These are phyloP conservation scores for Alternaria novae-zelandiae DNA, from an alignment of 2,329 filamentous ascomycete species.

Conservation along the genomic window DNA sequence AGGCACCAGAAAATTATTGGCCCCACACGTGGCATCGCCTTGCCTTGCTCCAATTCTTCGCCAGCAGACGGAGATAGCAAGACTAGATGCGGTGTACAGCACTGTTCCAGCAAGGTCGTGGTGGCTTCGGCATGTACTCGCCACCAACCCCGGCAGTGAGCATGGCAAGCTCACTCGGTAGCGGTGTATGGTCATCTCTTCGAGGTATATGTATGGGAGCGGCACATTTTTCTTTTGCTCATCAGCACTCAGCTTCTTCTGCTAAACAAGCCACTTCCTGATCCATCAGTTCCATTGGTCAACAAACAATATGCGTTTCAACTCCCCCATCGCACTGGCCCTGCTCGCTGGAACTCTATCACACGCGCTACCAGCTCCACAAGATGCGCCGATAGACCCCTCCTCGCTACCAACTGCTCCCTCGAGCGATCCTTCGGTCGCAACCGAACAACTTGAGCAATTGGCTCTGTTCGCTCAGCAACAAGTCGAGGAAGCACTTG, in stretches of 20 bases:
- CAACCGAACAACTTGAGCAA: constrained; percentile 32
- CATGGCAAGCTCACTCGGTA: neutral
- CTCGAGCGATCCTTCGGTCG: constrained; percentile 28
- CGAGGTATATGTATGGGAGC: neutral
- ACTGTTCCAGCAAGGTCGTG: constrained; percentile 2
- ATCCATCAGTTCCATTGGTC: neutral
- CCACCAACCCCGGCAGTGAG: constrained; percentile 6
- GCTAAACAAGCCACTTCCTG: neutral
- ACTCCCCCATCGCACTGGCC: constrained; percentile 26
- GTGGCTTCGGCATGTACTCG: neutral
- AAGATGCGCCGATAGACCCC: constrained; percentile 16
- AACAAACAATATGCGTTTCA: constrained; percentile 34
- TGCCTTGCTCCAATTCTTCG: neutral
- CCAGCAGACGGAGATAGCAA: neutral
- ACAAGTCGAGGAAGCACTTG: constrained; percentile 23
- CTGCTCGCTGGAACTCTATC: constrained; percentile 32
- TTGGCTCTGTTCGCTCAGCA: constrained; percentile 28
- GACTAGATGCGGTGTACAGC: constrained; percentile 1
- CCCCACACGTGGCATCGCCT: neutral
- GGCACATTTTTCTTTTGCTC: neutral
- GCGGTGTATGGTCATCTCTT: neutral
- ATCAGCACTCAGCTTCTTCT: neutral
- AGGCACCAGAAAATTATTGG: neutral
- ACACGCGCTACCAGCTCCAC: constrained; percentile 31
- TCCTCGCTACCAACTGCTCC: constrained; percentile 26